phyloP scores from a whole-genome alignment of 2,329 filamentous ascomycete genomes.

The Intubia oerlemansii region DNA sequence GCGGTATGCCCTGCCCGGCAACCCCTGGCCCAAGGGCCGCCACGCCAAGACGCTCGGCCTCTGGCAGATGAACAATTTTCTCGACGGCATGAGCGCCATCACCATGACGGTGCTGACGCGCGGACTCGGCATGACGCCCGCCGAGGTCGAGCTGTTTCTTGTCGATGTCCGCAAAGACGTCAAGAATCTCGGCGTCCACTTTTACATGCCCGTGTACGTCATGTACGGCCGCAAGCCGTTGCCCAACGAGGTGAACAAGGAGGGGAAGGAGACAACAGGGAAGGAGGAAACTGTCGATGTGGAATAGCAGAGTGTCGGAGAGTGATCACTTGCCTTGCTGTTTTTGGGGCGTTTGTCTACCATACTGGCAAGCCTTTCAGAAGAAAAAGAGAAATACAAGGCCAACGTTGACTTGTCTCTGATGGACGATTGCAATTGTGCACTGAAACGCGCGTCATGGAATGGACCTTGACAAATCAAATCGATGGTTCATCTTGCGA shows the following conservation, averaged over 20 bases:
- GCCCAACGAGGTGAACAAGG: constrained; percentile 2
- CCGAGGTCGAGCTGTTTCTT: constrained; percentile 10
- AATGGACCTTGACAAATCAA: too few relatives aligned
- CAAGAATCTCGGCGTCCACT: constrained; percentile 8
- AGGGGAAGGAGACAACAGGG: too few relatives aligned
- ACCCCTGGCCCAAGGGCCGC: constrained; percentile 12
- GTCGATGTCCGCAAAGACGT: constrained; percentile 9
- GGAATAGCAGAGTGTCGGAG: too few relatives aligned
- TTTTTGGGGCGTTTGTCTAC: too few relatives aligned
- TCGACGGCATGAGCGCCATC: constrained; percentile 11
- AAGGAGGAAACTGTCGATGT: too few relatives aligned
- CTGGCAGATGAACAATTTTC: constrained; percentile 13
- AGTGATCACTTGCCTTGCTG: too few relatives aligned
- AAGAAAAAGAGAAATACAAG: too few relatives aligned
- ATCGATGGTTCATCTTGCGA: too few relatives aligned
- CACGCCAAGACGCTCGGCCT: constrained; percentile 11
- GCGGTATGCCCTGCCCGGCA: constrained; percentile 10
- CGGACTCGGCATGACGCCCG: constrained; percentile 10
- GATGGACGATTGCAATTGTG: too few relatives aligned
- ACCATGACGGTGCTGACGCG: constrained; percentile 10
- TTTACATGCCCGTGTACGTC: constrained; percentile 8
- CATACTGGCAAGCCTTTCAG: too few relatives aligned
- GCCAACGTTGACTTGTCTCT: too few relatives aligned
- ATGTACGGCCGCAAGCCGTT: constrained; percentile 9
- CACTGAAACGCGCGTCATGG: too few relatives aligned